Base-by-base conservation (phyloP, 257 asterid species). In the Thymus mandschuricus region DNA sequence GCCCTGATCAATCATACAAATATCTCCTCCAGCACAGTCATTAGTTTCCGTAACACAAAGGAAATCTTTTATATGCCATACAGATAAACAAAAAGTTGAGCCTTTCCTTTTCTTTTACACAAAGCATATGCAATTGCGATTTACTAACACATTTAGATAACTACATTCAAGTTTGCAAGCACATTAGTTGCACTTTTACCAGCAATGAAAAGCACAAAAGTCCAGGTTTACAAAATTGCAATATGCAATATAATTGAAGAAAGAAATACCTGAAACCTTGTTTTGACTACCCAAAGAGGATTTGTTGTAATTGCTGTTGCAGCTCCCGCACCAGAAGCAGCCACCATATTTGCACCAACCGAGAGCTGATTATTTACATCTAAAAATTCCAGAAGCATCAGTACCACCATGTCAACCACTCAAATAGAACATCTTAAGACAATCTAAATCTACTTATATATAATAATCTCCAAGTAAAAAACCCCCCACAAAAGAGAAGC, bases 261-360 rank as follows among this genome's bases (percentile, higher is more conserved):
- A 41, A 52, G 51, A 61, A 83, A 69, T 81, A 89, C 99, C 79
- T 94, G 99, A 76, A 91, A 84, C 75, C 97, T 87, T 49, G 99
- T 94, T 86, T 91, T 91, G 75, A 94, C 97, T 78, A 94, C 97
- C 99, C 97, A 91, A 63, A 94, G 96, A 71, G 99, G 99, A 81
- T 94, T 94, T 76, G 93, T 94, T 7, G 84, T 92, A 77, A 91
- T 83, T 13, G 92, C 83, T 50, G 99, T 94, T 35, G 96, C 96
- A 76, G 97, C 96, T 73, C 98, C 97, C 69, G 98, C 97, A 78
- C 96, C 97, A 38, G 99, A 80, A 76, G 99, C 99, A 64, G 97
- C 95, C 60, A 84, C 60, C 96, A 91, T 80, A 64, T 91, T 91
- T 60, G 97, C 91, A 80, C 96, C 95, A 76, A 94, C 21, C 1